Conservation (phyloP, 805 yeast species). For the Priceomyces carsonii region DNA sequence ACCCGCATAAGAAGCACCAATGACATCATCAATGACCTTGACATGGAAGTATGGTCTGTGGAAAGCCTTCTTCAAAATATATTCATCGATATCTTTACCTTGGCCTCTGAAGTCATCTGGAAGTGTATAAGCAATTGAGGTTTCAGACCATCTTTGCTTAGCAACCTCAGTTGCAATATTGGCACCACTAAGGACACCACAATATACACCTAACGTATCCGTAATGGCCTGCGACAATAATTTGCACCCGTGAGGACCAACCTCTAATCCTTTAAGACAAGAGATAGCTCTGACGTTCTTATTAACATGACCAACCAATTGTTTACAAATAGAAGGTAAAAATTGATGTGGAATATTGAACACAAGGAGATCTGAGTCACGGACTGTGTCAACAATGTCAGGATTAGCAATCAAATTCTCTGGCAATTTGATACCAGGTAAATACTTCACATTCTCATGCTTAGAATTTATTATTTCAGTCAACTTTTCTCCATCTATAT, state of each 20-base stretch:
- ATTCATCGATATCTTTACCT: constrained; percentile 42
- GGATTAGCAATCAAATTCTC: constrained; percentile 42
- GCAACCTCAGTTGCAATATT: constrained; percentile 50
- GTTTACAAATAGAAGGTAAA: constrained; percentile 38
- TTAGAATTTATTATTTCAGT: constrained; percentile 44
- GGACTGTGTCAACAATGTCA: constrained; percentile 35
- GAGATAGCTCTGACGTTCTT: constrained; percentile 44
- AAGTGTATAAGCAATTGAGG: constrained; percentile 43
- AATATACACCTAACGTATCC: constrained; percentile 42
- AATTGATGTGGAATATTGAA: constrained; percentile 50
- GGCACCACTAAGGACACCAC: constrained; percentile 51
- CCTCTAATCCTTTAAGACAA: constrained; percentile 48
- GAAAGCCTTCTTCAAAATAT: constrained; percentile 43
- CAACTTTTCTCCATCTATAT: constrained; percentile 40
- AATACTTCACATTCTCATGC: constrained; percentile 46
- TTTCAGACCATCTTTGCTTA: constrained; percentile 48
- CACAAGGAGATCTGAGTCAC: constrained; percentile 43
- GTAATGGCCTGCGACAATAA: constrained; percentile 45
- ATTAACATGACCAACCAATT: constrained; percentile 39
- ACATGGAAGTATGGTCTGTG: constrained; percentile 50
- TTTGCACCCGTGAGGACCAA: constrained; percentile 42
- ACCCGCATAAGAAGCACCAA: constrained; percentile 49
- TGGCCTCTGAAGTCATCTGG: constrained; percentile 42
- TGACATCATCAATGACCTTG: constrained; percentile 44
- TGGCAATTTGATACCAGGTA: constrained; percentile 45